phyloP scores from a whole-genome alignment of 345 rosid species.

The Jatropha curcas region DNA sequence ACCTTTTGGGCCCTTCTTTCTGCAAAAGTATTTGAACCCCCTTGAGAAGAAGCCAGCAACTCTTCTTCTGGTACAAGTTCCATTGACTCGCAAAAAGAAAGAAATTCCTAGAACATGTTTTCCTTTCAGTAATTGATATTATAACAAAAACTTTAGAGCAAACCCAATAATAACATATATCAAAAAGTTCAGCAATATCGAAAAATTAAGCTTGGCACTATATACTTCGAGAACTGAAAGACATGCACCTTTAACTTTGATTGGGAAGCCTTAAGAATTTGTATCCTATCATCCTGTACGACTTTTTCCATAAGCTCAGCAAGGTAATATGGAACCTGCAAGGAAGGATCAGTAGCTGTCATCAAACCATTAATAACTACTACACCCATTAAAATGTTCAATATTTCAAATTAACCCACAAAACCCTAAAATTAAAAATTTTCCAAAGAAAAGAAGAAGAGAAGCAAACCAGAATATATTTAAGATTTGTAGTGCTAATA shows the following conservation, averaged over 20 bases:
- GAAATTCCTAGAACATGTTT: slow-evolving; percentile 59
- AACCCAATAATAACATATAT: not conserved
- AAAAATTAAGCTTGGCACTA: not conserved
- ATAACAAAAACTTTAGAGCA: not conserved
- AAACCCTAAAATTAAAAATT: not conserved
- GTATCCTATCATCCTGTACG: slow-evolving; percentile 61
- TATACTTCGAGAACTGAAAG: not conserved
- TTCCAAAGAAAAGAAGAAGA: not conserved
- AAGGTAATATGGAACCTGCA: slow-evolving; percentile 75
- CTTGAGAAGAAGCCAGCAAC: slow-evolving; percentile 50
- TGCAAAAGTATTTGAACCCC: slow-evolving; percentile 49
- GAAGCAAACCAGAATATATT: slow-evolving; percentile 63
- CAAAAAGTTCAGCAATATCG: not conserved
- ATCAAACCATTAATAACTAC: not conserved
- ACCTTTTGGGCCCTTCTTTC: slow-evolving; percentile 92
- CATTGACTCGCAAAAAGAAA: slow-evolving; percentile 85
- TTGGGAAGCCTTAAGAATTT: slow-evolving; percentile 53
- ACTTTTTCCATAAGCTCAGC: slow-evolving; percentile 79
- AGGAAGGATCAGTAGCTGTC: not conserved
- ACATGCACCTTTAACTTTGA: slow-evolving; percentile 65
- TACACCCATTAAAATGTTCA: not conserved
- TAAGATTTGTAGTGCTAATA: slow-evolving; percentile 77
- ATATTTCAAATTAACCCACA: not conserved
- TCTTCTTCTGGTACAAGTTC: slow-evolving; percentile 78
- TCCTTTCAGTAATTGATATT: slow-evolving; percentile 7